Base-by-base conservation (phyloP, 805 yeast genomes). In the Komagataella pseudopastoris region DNA sequence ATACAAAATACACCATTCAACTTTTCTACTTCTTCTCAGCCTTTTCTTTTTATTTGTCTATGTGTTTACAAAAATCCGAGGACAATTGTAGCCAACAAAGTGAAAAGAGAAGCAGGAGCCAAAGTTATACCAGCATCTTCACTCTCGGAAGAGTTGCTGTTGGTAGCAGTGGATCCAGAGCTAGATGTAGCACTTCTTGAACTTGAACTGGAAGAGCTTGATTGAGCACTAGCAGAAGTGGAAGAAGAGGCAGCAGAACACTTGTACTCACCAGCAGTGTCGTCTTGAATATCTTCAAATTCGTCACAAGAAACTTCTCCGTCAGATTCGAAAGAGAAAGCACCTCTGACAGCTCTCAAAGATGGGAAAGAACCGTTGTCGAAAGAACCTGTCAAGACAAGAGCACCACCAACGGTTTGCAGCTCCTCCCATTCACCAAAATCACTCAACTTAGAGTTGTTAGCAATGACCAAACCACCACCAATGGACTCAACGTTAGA, bases 391-490 rank as follows among this genome's bases (percentile, higher is more conserved):
- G 69, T 70, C 58, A 91, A 71, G 66, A 75, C 75, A 58, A 91
- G 80, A 61, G 98, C 93, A 78, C 99, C 98, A 65, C 85, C 87
- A 62, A 91, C 80, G 54, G 85, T 69, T 66, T 75, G 70, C 63
- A 93, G 76, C 58, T 75, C 65, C 60, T 82, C 81, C 80, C 93
- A 87, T 65, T 88, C 91, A 53, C 74, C 74, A 65, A 91, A 74
- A 53, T 75, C 61, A 49, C 65, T 68, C 66, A 91, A 81, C 51
- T 76, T 69, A 58, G 87, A 72, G 85, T 93, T 93, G 81, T 89
- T 88, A 57, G 86, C 80, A 65, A 93, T 74, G 62, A 78, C 83
- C 69, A 93, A 86, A 70, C 96, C 99, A 79, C 99, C 98, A 68
- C 91, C 95, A 62, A 93, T 74, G 49, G 77, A 57, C 55, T 81